These are phyloP conservation scores for Galerina sulciceps DNA, from an alignment of 768 basidiomycete species.

Conservation along the genomic window DNA sequence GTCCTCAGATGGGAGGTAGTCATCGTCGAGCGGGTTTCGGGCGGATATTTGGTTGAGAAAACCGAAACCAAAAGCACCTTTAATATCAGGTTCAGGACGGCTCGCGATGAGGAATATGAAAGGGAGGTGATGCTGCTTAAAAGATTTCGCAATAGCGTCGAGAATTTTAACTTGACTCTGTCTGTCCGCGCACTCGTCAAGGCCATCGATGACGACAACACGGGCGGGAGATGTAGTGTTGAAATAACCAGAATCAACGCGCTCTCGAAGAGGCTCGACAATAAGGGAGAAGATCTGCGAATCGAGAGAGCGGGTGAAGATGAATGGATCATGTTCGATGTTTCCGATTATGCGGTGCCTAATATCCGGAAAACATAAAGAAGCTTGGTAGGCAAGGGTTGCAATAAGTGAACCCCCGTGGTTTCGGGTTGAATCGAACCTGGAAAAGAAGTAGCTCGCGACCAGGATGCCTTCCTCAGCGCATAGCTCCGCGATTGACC, in stretches of 20 bases:
- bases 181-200: conserved; percentile 3
- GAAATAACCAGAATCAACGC: neutral
- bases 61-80: neutral
- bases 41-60: neutral
- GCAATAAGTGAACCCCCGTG: neutral
- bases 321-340: neutral
- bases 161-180: neutral
- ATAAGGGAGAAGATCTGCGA: neutral
- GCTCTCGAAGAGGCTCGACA: neutral
- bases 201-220: neutral
- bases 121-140: neutral
- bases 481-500: neutral
- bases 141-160: neutral
- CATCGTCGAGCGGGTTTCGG: neutral
- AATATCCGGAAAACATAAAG: neutral
- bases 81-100: conserved; percentile 1
- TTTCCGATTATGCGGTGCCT: no score
- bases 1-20: neutral
- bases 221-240: neutral
- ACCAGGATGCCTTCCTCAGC: neutral
- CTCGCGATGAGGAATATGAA: neutral
- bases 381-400: neutral
- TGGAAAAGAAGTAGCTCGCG: conserved; percentile 1
- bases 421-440: neutral
- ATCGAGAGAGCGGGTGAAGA: neutral